Base-by-base conservation (phyloP, 1,284 basidiomycete genomes). In the Microbotryum lychnidis-dioicae region DNA sequence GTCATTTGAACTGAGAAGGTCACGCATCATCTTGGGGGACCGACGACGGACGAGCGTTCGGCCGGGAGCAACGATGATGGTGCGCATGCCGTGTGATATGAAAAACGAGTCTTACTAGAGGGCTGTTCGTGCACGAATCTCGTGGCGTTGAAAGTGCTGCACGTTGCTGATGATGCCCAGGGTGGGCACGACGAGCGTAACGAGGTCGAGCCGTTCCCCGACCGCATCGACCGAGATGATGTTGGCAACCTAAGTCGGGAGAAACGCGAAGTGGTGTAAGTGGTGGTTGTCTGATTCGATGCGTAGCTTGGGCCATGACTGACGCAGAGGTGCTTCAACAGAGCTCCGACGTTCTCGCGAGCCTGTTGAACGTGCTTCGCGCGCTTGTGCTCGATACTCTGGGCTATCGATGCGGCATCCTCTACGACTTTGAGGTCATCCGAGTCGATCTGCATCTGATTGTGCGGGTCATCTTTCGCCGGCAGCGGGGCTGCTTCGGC, bases 61-160 rank as follows among this genome's bases (percentile, higher is more conserved):
- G 18, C 37, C 37, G 37, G 31, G 37, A 42, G 16, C 37, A 42
- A 42, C 61, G 50, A 49, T 47, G 53, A 54, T 49, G 48, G 63
- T 57, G 53, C 12, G 37, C 37, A 12, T 57, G 47, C 33, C 9
- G 45, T 7, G 46, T 52, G 48, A 49, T 50, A 37, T 23, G 58
- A 29, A 33, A 64, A 44, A 23, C 12, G 29, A 55, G 51, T 82
- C 87, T 74, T 74, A 90, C 87, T 89, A 88, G 57, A 89, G 77
- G 18, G 82, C 84, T 0, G 88, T 91, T 58, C 87, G 80, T 31
- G 82, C 84, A 65, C 87, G 80, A 49, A 89, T 83, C 72, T 89
- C 87, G 71, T 85, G 86, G 78, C 84, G 85, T 66, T 84, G 83
- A 67, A 87, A 81, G 1, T 78, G 73, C 14, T 70, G 69, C 70